Conservation (phyloP, 495 filamentous ascomycete genomes). For the Aspergillus hancockii region DNA sequence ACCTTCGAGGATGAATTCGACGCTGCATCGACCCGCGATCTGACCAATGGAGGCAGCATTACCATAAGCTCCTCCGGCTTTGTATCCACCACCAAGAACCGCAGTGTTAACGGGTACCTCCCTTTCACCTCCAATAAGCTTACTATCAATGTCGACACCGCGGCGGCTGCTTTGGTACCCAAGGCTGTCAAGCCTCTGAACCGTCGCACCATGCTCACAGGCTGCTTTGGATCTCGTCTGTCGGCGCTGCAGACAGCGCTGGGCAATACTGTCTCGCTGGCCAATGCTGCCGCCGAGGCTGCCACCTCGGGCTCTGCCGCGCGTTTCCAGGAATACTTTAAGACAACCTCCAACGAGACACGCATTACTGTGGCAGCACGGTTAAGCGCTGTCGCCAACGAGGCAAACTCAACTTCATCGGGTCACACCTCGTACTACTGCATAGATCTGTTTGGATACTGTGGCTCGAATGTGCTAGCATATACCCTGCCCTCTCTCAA, state of each 20-base stretch:
- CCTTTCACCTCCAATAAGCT: slow-evolving; percentile 50
- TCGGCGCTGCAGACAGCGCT: slow-evolving; percentile 47
- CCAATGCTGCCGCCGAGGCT: slow-evolving; percentile 52
- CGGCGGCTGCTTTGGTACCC: slow-evolving; percentile 46
- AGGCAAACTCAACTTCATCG: slow-evolving; percentile 44
- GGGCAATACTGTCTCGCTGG: slow-evolving; percentile 49
- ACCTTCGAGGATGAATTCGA: slow-evolving; percentile 58
- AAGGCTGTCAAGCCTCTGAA: slow-evolving; percentile 45
- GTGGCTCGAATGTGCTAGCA: slow-evolving; percentile 52
- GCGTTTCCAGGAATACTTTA: slow-evolving; percentile 64
- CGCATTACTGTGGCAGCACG: slow-evolving; percentile 53
- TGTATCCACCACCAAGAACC: slow-evolving; percentile 47
- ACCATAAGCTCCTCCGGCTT: slow-evolving; percentile 51
- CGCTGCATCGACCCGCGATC: slow-evolving; percentile 56
- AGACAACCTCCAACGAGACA: slow-evolving; percentile 45
- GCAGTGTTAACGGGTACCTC: slow-evolving; percentile 44
- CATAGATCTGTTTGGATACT: slow-evolving; percentile 50
- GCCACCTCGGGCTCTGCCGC: slow-evolving; percentile 49
- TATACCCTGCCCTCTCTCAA: slow-evolving; percentile 55
- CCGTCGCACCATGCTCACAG: slow-evolving; percentile 51
- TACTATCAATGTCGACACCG: slow-evolving; percentile 50
- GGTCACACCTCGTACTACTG: slow-evolving; percentile 54
- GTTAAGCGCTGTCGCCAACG: slow-evolving; percentile 51
- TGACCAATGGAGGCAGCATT: slow-evolving; percentile 50
- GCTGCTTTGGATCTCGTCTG: slow-evolving; percentile 48